A percentile compares a stretch with the other conserved stretches of the same genome.
Conservation (phyloP, 257 asterid species). For the Przewalskia tangutica region DNA sequence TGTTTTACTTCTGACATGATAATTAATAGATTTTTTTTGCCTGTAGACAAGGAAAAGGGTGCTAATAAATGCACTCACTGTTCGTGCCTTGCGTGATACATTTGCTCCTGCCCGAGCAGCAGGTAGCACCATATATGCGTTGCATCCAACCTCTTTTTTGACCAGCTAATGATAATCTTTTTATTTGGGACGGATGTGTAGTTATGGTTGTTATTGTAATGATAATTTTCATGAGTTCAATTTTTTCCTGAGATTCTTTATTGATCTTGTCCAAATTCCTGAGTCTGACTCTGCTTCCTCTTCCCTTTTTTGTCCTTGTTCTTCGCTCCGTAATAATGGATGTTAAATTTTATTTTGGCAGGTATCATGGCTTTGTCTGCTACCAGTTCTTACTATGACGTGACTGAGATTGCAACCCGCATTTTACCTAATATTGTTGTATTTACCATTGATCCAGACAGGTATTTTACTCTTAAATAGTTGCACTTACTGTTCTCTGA, state of each 20-base stretch:
- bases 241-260: not conserved
- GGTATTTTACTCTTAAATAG: conserved; percentile 30
- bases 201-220: not conserved
- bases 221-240: conserved; percentile 10
- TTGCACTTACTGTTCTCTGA: not conserved
- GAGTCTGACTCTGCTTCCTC: conserved; percentile 1
- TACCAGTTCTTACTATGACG: conserved; percentile 85
- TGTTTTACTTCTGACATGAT: not conserved
- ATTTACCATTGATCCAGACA: conserved; percentile 91
- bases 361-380: conserved; percentile 97
- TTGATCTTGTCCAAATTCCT: not conserved
- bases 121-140: conserved; percentile 33
- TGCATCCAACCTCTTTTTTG: not conserved
- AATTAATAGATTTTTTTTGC: conserved; percentile 9
- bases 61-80: conserved; percentile 91
- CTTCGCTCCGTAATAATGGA: not conserved
- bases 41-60: conserved; percentile 93
- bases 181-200: not conserved
- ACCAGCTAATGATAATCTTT: not conserved
- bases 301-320: not conserved
- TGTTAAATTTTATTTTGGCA: conserved; percentile 21
- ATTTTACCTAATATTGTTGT: conserved; percentile 82
- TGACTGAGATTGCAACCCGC: conserved; percentile 88
- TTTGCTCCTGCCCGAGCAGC: conserved; percentile 99
- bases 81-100: conserved; percentile 95